Conservation (phyloP, 2,329 filamentous ascomycete species). For the Xylariaceae sp. region DNA sequence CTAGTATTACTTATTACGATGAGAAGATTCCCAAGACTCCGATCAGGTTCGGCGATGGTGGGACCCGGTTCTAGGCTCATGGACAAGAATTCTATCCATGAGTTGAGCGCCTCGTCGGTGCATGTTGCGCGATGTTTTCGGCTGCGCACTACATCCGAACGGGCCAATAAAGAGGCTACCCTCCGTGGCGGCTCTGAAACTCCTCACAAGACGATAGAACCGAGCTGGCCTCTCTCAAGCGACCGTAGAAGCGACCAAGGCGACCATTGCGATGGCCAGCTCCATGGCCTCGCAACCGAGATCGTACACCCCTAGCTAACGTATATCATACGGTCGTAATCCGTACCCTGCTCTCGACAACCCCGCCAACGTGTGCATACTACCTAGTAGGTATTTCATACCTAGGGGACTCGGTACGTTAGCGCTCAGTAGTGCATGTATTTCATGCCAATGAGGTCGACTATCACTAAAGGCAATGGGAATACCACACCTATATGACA, state of each 20-base stretch:
- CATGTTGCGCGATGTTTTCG: neutral
- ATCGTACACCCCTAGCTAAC: neutral
- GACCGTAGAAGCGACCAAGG: neutral
- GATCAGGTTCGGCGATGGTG: neutral
- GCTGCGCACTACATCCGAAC: neutral
- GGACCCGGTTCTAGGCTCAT: neutral
- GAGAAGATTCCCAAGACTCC: neutral
- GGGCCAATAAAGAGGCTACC: neutral
- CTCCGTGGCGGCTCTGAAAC: conserved; percentile 1
- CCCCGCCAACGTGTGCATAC: neutral
- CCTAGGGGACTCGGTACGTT: neutral
- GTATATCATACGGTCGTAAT: too few species aligned
- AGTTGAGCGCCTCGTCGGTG: neutral
- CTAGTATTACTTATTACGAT: neutral
- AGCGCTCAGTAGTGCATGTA: neutral
- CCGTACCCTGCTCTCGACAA: neutral
- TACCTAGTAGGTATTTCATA: neutral
- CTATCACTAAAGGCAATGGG: neutral
- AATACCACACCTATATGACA: neutral
- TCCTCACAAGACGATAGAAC: neutral
- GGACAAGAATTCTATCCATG: conserved; percentile 6
- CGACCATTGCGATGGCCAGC: neutral
- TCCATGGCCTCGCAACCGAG: conserved; percentile 3
- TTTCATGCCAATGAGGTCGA: neutral
- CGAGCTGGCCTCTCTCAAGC: neutral